Evolutionary conservation across 2,329 filamentous ascomycete genomes (phyloP).

Genomic region (Colletotrichum tofieldiae): DNA sequence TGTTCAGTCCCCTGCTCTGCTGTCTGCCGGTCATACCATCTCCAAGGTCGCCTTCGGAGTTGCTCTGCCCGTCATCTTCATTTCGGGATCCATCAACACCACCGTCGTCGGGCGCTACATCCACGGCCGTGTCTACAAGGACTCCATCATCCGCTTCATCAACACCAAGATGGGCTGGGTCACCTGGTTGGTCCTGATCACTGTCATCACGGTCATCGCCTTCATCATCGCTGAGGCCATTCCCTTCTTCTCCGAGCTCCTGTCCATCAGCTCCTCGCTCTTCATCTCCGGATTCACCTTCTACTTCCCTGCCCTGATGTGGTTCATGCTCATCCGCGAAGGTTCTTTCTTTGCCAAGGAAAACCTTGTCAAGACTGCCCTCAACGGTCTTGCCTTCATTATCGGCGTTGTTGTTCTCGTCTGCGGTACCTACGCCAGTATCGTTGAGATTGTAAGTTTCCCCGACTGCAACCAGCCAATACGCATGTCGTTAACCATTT

Average conservation of each 20-base stretch:
- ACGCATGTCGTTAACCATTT: not conserved
- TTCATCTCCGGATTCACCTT: conserved; percentile 63
- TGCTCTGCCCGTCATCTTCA: conserved; percentile 80
- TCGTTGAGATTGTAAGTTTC: conserved; percentile 43
- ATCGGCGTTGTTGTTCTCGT: conserved; percentile 53
- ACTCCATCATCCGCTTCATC: conserved; percentile 62
- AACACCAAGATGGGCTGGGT: conserved; percentile 65
- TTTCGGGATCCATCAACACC: conserved; percentile 80
- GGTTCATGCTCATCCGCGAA: conserved; percentile 58
- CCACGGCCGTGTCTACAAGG: conserved; percentile 61
- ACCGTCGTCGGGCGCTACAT: conserved; percentile 63
- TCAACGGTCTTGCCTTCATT: conserved; percentile 49
- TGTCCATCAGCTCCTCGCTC: conserved; percentile 68
- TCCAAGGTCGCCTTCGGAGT: conserved; percentile 80
- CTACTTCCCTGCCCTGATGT: conserved; percentile 60
- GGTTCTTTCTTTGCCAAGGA: conserved; percentile 50
- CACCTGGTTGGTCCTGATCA: conserved; percentile 73
- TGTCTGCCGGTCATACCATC: conserved; percentile 72
- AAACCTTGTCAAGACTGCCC: conserved; percentile 48
- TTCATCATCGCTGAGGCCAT: conserved; percentile 82
- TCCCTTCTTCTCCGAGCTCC: conserved; percentile 79
- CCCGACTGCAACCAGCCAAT: not conserved
- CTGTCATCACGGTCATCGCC: conserved; percentile 72
- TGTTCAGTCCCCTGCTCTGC: conserved; percentile 78
- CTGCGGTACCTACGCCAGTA: conserved; percentile 52